Percentiles rank a stretch among this genome's conserved stretches.
phyloP scores from a whole-genome alignment of 345 rosid genomes.

The Camelina sativa region DNA sequence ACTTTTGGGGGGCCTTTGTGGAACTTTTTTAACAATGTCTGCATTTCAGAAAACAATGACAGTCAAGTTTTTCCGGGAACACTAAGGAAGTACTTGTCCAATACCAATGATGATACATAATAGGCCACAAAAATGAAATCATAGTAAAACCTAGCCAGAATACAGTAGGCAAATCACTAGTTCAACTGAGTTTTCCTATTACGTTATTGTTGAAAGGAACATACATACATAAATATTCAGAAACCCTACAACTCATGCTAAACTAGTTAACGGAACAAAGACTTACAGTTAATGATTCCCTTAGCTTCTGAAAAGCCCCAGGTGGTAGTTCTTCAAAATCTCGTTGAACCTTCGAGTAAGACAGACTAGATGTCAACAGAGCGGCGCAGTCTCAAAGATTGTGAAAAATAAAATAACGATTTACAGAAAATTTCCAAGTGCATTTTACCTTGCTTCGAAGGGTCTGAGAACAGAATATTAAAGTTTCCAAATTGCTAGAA shows the following conservation, averaged over 20 bases:
- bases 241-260: constrained; percentile 27
- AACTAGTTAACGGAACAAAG: constrained; percentile 4
- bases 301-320: constrained; percentile 85
- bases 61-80: constrained; percentile 15
- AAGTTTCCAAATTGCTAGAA: constrained; percentile 92
- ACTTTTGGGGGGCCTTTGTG: constrained; percentile 97
- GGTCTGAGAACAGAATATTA: constrained; percentile 99
- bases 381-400: constrained; percentile 11
- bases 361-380: constrained; percentile 30
- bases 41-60: constrained; percentile 46
- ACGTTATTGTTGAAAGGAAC: neutral
- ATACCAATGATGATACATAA: constrained; percentile 11
- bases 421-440: constrained; percentile 14
- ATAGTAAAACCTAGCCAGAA: constrained; percentile 17
- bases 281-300: constrained; percentile 83
- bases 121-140: neutral
- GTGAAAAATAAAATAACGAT: neutral
- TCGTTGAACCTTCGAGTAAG: constrained; percentile 77
- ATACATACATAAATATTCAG: constrained; percentile 16
- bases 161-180: constrained; percentile 23
- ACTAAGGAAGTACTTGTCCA: neutral
- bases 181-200: neutral
- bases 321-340: constrained; percentile 98
- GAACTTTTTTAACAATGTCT: constrained; percentile 91
- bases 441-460: constrained; percentile 97